Evolutionary conservation across 176 grass and related monocot species (phyloP), one percentile per base, ranked within the genome.

Genomic region (Triticum turgidum): DNA sequence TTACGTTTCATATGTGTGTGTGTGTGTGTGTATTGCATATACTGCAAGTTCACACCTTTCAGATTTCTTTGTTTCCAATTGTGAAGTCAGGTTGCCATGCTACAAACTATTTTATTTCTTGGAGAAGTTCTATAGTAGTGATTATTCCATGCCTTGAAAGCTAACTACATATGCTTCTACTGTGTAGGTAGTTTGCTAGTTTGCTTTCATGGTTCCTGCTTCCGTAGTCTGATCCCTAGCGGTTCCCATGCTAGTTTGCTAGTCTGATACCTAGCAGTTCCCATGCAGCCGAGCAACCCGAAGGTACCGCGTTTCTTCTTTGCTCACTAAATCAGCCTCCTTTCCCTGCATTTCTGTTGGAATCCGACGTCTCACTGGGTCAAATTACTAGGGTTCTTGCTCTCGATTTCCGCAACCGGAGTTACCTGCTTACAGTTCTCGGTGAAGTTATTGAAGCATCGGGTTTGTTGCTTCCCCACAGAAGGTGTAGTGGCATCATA

Each of bases 311-410:
- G 37, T 45, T 45, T 34, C 37, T 10, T 51, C 30, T 24, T 29
- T 32, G 9, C 70, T 64, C 56, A 39, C 38, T 39, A 14, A 76
- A 64, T 49, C 12, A 37, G 21, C 17, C 58, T 44, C 25, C 24
- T 75, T 56, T 74, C 61, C 25, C 74, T 34, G 38, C 70, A 84
- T 34, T 76, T 76, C 70, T 1, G 6, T 22, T 20, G 70, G 73
- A 76, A 47, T 45, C 82, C 70, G 11, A 47, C 10, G 24, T 76
- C 82, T 64, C 70, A 65, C 58, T 59, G 30, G 59, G 25, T 64
- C 25, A 84, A 84, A 76, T 34, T 29, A 63, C 38, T 84, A 75
- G 70, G 82, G 82, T 84, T 84, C 82, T 64, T 84, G 70, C 58
- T 49, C 82, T 73, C 82, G 38, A 64, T 84, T 56, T 17, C 56